A percentile compares a stretch with the other conserved stretches of the same genome.
phyloP scores from a whole-genome alignment of 495 filamentous ascomycete species.

The Penicillium antarcticum region DNA sequence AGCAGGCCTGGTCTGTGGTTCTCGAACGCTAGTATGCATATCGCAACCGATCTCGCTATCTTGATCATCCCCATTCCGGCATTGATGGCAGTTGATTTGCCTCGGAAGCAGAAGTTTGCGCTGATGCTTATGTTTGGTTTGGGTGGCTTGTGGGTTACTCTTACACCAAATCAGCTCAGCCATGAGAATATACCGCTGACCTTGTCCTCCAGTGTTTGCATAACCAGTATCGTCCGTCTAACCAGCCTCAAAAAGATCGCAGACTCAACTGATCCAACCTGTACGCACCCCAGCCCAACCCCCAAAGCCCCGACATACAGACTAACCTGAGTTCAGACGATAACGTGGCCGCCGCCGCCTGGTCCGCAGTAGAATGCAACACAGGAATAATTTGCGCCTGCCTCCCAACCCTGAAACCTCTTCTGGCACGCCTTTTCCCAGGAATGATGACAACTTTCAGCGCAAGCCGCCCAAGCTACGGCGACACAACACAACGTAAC shows the following conservation, averaged over 20 bases:
- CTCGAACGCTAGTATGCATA: constrained; percentile 50
- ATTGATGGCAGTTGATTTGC: constrained; percentile 42
- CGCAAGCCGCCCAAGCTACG: constrained; percentile 14
- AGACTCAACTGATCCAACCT: constrained; percentile 41
- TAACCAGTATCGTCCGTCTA: constrained; percentile 43
- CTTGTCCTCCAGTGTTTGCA: constrained; percentile 32
- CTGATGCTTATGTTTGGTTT: constrained; percentile 49
- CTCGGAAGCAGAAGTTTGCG: constrained; percentile 43
- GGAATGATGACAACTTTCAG: constrained; percentile 30
- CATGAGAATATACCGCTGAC: constrained; percentile 4
- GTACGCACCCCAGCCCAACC: constrained; percentile 17
- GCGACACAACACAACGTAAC: constrained; percentile 15
- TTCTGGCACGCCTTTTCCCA: constrained; percentile 49
- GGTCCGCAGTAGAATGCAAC: constrained; percentile 92
- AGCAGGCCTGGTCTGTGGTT: constrained; percentile 45
- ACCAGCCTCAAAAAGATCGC: constrained; percentile 34
- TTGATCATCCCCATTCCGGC: constrained; percentile 50
- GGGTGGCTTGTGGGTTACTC: constrained; percentile 46
- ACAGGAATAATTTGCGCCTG: constrained; percentile 84
- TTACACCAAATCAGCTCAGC: neutral
- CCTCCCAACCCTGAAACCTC: constrained; percentile 80
- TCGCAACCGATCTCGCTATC: constrained; percentile 50
- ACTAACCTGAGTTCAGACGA: constrained; percentile 34
- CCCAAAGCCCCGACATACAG: neutral
- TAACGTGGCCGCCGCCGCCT: constrained; percentile 58